Conservation (phyloP, 1,284 basidiomycete species). For the Xanthoconium separans region DNA sequence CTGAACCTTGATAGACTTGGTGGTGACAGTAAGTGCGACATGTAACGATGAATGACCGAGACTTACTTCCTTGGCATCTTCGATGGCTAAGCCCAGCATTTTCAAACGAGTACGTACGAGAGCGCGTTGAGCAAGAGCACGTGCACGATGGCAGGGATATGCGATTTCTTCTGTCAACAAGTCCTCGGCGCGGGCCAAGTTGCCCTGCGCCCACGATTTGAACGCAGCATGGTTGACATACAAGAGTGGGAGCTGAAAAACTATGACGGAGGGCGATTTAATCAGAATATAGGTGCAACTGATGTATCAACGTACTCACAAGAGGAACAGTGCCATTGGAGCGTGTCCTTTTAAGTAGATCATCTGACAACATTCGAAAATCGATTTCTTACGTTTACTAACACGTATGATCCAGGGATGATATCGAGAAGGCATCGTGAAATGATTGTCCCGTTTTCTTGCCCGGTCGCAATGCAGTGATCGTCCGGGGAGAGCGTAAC, state of each 20-base stretch:
- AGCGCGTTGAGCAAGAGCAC: not conserved
- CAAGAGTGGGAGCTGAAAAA: not conserved
- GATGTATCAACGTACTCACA: not conserved
- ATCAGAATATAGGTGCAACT: not conserved
- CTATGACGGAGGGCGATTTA: not conserved
- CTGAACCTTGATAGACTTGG: constrained; percentile 6
- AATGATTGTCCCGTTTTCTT: not conserved
- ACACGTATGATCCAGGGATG: not conserved
- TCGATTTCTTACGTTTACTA: not conserved
- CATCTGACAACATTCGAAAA: too few species aligned
- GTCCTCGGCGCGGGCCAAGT: not conserved
- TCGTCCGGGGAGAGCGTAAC: not conserved
- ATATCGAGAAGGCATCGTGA: not conserved
- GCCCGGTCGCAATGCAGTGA: not conserved
- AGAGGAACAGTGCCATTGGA: too few species aligned
- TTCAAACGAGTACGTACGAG: not conserved
- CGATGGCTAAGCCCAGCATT: not conserved
- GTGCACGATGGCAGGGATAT: not conserved
- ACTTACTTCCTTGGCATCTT: not conserved
- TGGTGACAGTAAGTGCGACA: not conserved
- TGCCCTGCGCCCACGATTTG: not conserved
- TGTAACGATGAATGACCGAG: not conserved
- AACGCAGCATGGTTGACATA: not conserved
- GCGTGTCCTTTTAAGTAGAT: too few species aligned
- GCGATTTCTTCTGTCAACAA: not conserved